A percentile compares a stretch with the other conserved stretches of the same genome.
phyloP scores from a whole-genome alignment of 257 asterid species.

The Ehretia macrophylla region DNA sequence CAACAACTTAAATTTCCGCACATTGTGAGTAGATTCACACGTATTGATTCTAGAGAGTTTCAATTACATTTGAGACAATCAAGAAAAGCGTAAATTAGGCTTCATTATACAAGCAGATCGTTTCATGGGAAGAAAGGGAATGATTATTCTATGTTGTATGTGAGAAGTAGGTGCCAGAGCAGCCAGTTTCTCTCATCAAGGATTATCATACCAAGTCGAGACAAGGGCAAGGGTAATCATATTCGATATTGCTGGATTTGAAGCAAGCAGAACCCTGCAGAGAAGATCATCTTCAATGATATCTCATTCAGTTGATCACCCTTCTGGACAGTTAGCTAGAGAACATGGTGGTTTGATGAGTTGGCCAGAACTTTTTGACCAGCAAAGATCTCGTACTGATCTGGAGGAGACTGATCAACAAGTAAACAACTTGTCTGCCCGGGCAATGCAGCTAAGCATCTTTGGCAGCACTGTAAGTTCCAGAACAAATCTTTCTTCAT shows the following conservation, averaged over 20 bases:
- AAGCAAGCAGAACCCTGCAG: conserved; percentile 44
- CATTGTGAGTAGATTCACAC: no score
- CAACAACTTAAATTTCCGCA: no score
- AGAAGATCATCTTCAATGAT: conserved; percentile 49
- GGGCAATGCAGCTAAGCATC: conserved; percentile 74
- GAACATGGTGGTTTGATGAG: conserved; percentile 64
- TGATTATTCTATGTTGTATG: neutral
- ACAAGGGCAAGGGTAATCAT: conserved; percentile 65
- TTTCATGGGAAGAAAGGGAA: neutral
- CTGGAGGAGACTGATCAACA: conserved; percentile 29
- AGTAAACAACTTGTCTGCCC: conserved; percentile 54
- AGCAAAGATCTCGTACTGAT: conserved; percentile 22
- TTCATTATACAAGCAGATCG: neutral
- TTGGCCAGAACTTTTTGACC: conserved; percentile 59
- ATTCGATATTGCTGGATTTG: conserved; percentile 64
- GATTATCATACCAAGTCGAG: conserved; percentile 58
- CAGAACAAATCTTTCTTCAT: conserved; percentile 1
- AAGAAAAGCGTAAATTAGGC: no score
- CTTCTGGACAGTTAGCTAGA: conserved; percentile 39
- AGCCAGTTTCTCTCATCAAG: conserved; percentile 52
- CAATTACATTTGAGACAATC: no score
- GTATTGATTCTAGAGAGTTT: no score
- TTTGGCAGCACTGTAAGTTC: conserved; percentile 74
- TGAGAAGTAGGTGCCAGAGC: conserved; percentile 35
- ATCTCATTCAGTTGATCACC: conserved; percentile 46